These are phyloP conservation scores for Mariannaea sp. DNA, from an alignment of 2,329 filamentous ascomycete species.

Conservation along the genomic window DNA sequence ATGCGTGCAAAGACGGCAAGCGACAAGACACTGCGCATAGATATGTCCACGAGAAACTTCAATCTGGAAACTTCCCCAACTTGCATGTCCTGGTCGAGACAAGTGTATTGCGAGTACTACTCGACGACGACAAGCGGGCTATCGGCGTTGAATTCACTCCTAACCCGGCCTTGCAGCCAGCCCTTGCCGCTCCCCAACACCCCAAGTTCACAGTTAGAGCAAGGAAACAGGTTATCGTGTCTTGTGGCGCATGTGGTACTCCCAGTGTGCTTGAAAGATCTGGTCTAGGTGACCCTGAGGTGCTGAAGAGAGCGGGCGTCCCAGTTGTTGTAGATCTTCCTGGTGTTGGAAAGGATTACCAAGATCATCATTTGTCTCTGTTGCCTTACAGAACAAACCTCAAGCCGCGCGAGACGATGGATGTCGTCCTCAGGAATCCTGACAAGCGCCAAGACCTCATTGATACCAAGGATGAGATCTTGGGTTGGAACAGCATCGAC, in stretches of 20 bases:
- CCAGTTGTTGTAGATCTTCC: slow-evolving; percentile 52
- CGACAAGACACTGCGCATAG: slow-evolving; percentile 63
- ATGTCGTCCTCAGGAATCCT: slow-evolving; percentile 56
- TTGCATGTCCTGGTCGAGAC: slow-evolving; percentile 63
- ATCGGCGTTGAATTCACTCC: slow-evolving; percentile 63
- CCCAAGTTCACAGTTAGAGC: slow-evolving; percentile 33
- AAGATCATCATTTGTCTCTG: slow-evolving; percentile 60
- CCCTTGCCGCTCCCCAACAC: slow-evolving; percentile 12
- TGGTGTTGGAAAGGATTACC: slow-evolving; percentile 58
- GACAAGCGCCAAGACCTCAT: slow-evolving; percentile 52
- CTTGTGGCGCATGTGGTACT: slow-evolving; percentile 56
- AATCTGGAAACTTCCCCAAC: slow-evolving; percentile 53
- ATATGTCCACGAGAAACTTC: slow-evolving; percentile 47
- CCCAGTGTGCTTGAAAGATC: slow-evolving; percentile 65
- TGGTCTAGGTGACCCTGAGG: slow-evolving; percentile 58
- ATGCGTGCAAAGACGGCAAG: slow-evolving; percentile 53
- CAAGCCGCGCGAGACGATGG: slow-evolving; percentile 46
- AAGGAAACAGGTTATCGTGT: slow-evolving; percentile 39
- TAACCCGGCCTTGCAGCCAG: slow-evolving; percentile 39
- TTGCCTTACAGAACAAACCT: slow-evolving; percentile 53
- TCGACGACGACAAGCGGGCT: slow-evolving; percentile 56
- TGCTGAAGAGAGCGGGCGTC: slow-evolving; percentile 55
- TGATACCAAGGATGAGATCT: slow-evolving; percentile 50
- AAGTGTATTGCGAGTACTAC: slow-evolving; percentile 60
- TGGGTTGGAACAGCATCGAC: slow-evolving; percentile 65